phyloP scores from a whole-genome alignment of 805 yeast genomes.

The Teunomyces lycoperdinae region DNA sequence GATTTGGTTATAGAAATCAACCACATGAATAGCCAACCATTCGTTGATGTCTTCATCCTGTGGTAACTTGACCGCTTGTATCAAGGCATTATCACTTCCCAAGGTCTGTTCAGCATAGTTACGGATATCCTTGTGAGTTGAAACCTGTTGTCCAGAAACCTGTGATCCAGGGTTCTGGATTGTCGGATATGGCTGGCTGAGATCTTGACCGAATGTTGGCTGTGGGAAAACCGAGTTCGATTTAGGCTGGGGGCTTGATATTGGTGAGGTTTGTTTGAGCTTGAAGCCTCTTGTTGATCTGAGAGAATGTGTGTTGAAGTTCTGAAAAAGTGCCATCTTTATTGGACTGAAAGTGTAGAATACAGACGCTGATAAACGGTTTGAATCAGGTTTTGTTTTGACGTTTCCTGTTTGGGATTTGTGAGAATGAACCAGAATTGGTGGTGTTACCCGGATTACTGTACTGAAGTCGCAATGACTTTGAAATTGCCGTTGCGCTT shows the following conservation, averaged over 20 bases:
- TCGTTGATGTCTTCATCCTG: constrained; percentile 88
- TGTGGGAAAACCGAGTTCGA: constrained; percentile 34
- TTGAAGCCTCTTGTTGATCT: constrained; percentile 44
- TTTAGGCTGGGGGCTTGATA: constrained; percentile 38
- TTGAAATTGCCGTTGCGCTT: neutral
- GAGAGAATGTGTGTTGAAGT: constrained; percentile 43
- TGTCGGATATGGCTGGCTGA: constrained; percentile 28
- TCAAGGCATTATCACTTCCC: constrained; percentile 87
- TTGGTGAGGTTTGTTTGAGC: constrained; percentile 38
- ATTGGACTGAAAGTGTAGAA: neutral
- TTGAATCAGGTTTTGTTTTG: neutral
- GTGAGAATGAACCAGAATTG: neutral
- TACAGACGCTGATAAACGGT: neutral
- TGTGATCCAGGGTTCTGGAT: constrained; percentile 14
- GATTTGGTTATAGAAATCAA: constrained; percentile 92
- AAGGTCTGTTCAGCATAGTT: constrained; percentile 91
- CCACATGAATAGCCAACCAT: constrained; percentile 98
- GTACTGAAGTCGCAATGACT: neutral
- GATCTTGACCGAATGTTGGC: constrained; percentile 16
- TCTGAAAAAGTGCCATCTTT: constrained; percentile 40
- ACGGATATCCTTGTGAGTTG: constrained; percentile 70
- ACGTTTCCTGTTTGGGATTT: constrained; percentile 4
- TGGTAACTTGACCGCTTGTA: constrained; percentile 91
- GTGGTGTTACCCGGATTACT: neutral
- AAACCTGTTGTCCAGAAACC: constrained; percentile 30